These are phyloP conservation scores for Beauveria rudraprayagi DNA, from an alignment of 2,329 filamentous ascomycete genomes.

Conservation along the genomic window DNA sequence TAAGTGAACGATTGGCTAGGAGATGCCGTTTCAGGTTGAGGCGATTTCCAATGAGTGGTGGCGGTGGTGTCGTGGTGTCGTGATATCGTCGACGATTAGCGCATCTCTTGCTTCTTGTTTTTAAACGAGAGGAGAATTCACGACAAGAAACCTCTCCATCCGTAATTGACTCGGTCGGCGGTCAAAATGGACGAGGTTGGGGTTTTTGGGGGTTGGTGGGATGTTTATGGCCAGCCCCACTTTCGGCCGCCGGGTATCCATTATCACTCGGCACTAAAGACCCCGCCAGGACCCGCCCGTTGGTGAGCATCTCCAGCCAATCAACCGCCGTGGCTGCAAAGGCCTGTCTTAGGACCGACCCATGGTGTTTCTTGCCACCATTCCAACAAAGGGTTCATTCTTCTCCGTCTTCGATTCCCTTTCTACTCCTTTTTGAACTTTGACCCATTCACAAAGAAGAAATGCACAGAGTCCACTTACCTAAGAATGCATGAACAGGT, in stretches of 20 bases:
- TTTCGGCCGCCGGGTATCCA: not conserved
- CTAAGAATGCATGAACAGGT: too few species aligned
- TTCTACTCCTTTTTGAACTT: not conserved
- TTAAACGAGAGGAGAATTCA: not conserved
- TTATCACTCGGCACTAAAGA: not conserved
- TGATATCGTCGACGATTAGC: too few species aligned
- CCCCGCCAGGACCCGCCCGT: not conserved
- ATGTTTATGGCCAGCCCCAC: not conserved
- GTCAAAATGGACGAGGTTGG: conserved; percentile 8
- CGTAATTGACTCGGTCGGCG: not conserved
- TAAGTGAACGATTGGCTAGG: too few species aligned
- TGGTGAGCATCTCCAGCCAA: not conserved
- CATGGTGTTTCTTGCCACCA: not conserved
- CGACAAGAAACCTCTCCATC: not conserved
- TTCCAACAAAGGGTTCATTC: not conserved
- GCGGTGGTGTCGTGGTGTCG: too few species aligned
- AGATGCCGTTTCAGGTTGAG: too few species aligned
- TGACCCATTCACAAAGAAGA: too few species aligned
- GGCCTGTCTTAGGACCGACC: not conserved
- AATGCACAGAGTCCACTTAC: too few species aligned
- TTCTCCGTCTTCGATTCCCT: too few species aligned
- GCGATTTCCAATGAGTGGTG: too few species aligned
- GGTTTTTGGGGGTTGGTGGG: not conserved
- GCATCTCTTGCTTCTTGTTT: too few species aligned
- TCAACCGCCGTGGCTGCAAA: not conserved